Conservation (phyloP, 805 yeast species). For the Kazachstania kunashirensis region DNA sequence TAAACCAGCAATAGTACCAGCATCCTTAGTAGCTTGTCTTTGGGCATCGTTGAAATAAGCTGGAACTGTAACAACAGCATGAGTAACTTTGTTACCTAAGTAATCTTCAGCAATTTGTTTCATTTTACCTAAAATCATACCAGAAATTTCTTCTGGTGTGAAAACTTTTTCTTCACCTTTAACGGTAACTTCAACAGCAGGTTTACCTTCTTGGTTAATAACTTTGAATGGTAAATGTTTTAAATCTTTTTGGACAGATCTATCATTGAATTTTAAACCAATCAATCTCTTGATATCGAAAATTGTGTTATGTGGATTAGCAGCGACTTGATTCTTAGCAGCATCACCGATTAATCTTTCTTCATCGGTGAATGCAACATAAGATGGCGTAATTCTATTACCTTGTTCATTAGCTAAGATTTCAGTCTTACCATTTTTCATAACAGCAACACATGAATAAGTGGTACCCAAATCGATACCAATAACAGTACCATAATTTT, state of each 20-base stretch:
- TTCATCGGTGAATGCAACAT: slow-evolving; percentile 84
- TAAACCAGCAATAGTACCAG: slow-evolving; percentile 85
- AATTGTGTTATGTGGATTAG: slow-evolving; percentile 76
- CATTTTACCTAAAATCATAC: slow-evolving; percentile 89
- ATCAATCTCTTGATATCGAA: slow-evolving; percentile 89
- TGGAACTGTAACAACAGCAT: slow-evolving; percentile 88
- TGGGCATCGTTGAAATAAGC: slow-evolving; percentile 92
- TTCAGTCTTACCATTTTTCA: slow-evolving; percentile 79
- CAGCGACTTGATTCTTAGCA: slow-evolving; percentile 91
- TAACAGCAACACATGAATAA: slow-evolving; percentile 90
- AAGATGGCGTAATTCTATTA: slow-evolving; percentile 92
- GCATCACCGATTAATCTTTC: slow-evolving; percentile 95
- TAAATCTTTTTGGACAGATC: slow-evolving; percentile 69
- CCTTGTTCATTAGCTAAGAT: slow-evolving; percentile 95
- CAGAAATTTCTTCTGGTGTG: slow-evolving; percentile 88
- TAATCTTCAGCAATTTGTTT: slow-evolving; percentile 86
- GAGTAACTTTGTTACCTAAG: slow-evolving; percentile 73
- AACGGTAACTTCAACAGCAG: slow-evolving; percentile 66
- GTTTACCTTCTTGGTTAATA: slow-evolving; percentile 65
- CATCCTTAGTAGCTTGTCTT: slow-evolving; percentile 90
- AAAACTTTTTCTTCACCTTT: slow-evolving; percentile 68
- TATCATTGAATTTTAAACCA: slow-evolving; percentile 71
- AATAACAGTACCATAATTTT: slow-evolving; percentile 56
- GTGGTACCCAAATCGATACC: slow-evolving; percentile 98
- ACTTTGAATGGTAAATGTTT: slow-evolving; percentile 76